Percentiles rank a stretch among this genome's conserved stretches.
phyloP scores from a whole-genome alignment of 208 protist genomes.

The Porcisia hertigi region DNA sequence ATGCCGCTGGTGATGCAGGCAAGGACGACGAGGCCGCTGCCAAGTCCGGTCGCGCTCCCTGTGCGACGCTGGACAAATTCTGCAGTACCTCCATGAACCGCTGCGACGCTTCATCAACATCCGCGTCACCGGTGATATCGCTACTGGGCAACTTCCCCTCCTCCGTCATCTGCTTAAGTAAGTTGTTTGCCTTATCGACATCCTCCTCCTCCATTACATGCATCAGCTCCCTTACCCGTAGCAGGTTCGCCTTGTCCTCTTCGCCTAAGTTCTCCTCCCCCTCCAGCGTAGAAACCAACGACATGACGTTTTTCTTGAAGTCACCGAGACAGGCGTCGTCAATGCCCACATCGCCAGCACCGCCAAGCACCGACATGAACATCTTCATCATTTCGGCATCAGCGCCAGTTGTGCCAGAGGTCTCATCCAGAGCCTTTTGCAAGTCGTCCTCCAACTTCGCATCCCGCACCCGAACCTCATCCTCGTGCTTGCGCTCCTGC shows the following conservation, averaged over 20 bases:
- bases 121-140: constrained; percentile 22
- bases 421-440: constrained; percentile 41
- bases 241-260: constrained; percentile 42
- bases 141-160: constrained; percentile 22
- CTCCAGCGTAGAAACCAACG: constrained; percentile 48
- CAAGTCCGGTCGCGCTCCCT: background rate
- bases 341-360: constrained; percentile 5
- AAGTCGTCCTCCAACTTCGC: constrained; percentile 56
- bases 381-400: constrained; percentile 43
- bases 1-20: constrained; percentile 5
- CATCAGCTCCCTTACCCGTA: constrained; percentile 52
- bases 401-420: constrained; percentile 10
- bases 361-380: constrained; percentile 40
- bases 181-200: constrained; percentile 38
- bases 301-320: constrained; percentile 51
- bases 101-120: constrained; percentile 37
- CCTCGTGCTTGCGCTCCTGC: constrained; percentile 69
- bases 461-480: constrained; percentile 49
- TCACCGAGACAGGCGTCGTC: constrained; percentile 39
- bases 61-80: constrained; percentile 19
- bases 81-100: constrained; percentile 41
- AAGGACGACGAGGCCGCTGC: constrained; percentile 4
- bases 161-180: constrained; percentile 44
- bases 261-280: constrained; percentile 37
- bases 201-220: constrained; percentile 52